Evolutionary conservation across 257 asterid species (phyloP), one percentile per base, ranked within the genome.

Genomic region (Nicotiana noctiflora): DNA sequence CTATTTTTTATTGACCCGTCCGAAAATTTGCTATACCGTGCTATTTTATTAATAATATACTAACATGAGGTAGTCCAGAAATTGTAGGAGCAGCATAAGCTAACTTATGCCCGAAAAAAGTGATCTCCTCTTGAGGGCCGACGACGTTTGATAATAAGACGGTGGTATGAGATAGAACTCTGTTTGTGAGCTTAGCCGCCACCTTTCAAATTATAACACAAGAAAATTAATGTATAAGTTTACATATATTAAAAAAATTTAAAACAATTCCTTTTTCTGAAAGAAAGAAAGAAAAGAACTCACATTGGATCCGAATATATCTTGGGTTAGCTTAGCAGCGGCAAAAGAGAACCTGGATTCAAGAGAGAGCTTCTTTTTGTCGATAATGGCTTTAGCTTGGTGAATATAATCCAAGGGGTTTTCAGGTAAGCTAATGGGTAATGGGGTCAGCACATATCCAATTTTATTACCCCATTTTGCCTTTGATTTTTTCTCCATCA

Each of bases 361-460:
- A 17, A 88, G 81, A 29, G 94, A 91, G 3, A 84, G 84, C 76
- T 89, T 91, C 88, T 91, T 91, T 72, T 81, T 46, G 32, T 91
- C 87, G 88, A 86, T 89, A 18, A 65, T 62, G 2, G 87, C 81
- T 77, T 88, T 89, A 23, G 93, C 90, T 34, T 86, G 65, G 9
- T 80, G 87, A 3, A 90, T 61, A 59, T 89, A 84, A n/a, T 34
- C 65, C 55, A 90, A 85, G 10, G 92, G 91, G 76, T 90, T 87
- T 0, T 85, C 84, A 52, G 76, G 82, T 15, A 86, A 15, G 21
- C 52, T 68, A 23, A 89, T 81, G 49, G 75, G 76, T n/a, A 88
- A 44, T 4, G 87, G 89, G 23, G 86, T 81, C 23, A 88, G 32
- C 37, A 81, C 82, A 25, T 86, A 70, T 8, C 89, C 92, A 17